Percentiles rank a stretch among this genome's conserved stretches.
phyloP scores from a whole-genome alignment of 176 grass and related monocot genomes.

The Zea mays region Zm-B73-REFERENCE-NAM-5.0 NC_050104.1:150367001-150367500 shows the following conservation, averaged over 20 bases:
- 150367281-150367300: constrained; percentile 86
- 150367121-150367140: neutral
- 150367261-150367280: constrained; percentile 88
- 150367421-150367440: constrained; percentile 17
- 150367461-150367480: too few species aligned
- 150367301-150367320: constrained; percentile 90
- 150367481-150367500: constrained; percentile 19
- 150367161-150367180: neutral
- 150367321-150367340: constrained; percentile 93
- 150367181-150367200: constrained; percentile 11
- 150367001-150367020: neutral
- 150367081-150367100: neutral
- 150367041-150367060: neutral
- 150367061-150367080: neutral
- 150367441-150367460: neutral
- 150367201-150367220: constrained; percentile 18
- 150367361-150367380: constrained; percentile 88
- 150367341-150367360: constrained; percentile 90
- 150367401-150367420: constrained; percentile 37
- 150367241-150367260: constrained; percentile 24
- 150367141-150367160: constrained; percentile 10
- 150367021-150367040: neutral
- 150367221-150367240: neutral
- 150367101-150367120: constrained; percentile 13
- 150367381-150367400: constrained; percentile 88